Percentiles rank a stretch among this genome's conserved stretches.
Evolutionary conservation across 2,329 filamentous ascomycete genomes (phyloP).

Genomic region (Xylaria sp.): DNA sequence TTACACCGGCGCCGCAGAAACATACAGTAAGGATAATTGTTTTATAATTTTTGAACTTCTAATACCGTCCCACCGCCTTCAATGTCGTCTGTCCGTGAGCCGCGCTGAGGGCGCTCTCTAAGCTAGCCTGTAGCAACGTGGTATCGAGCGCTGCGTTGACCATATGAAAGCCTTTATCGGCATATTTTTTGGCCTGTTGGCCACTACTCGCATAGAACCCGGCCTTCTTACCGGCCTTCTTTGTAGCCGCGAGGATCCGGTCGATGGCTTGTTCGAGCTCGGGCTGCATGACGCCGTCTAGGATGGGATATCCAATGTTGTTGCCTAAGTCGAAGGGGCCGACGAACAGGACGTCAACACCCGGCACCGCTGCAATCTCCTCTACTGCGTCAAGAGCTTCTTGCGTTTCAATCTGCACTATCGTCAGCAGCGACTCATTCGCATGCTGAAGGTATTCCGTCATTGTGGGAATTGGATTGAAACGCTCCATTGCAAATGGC

Average conservation of each 20-base stretch:
- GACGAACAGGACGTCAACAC: slow-evolving; percentile 71
- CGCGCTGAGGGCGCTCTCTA: slow-evolving; percentile 58
- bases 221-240: slow-evolving; percentile 71
- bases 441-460: slow-evolving; percentile 67
- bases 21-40: background rate
- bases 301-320: slow-evolving; percentile 70
- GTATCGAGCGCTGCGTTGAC: slow-evolving; percentile 67
- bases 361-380: slow-evolving; percentile 68
- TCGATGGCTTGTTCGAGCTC: slow-evolving; percentile 69
- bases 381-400: slow-evolving; percentile 70
- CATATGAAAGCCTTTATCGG: slow-evolving; percentile 69
- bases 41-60: slow-evolving; percentile 10
- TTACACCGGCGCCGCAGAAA: background rate
- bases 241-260: slow-evolving; percentile 65
- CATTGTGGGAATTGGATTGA: slow-evolving; percentile 58
- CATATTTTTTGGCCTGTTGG: slow-evolving; percentile 65
- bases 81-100: slow-evolving; percentile 56
- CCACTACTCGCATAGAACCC: slow-evolving; percentile 68
- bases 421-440: slow-evolving; percentile 67
- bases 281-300: slow-evolving; percentile 66
- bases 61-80: slow-evolving; percentile 56
- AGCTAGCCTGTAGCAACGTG: slow-evolving; percentile 45
- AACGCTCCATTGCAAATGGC: slow-evolving; percentile 63
- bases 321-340: slow-evolving; percentile 74
- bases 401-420: slow-evolving; percentile 74